phyloP scores from a whole-genome alignment of 768 basidiomycete genomes.

The Cystofilobasidium ferigula region DNA sequence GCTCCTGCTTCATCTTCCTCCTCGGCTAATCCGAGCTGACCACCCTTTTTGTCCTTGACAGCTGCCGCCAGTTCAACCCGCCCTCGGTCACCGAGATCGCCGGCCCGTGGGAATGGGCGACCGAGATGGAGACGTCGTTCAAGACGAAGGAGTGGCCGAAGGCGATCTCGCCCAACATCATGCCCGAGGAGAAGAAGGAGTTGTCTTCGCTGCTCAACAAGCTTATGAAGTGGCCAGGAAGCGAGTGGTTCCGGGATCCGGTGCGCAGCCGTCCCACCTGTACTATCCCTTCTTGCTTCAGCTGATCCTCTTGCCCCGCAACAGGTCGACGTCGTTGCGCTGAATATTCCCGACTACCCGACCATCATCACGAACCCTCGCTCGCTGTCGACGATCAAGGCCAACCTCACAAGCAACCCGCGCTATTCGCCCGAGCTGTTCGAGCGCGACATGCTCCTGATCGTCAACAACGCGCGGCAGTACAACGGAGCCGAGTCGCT shows the following conservation, averaged over 20 bases:
- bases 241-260: conserved; percentile 26
- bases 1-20: background rate
- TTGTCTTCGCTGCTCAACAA: conserved; percentile 59
- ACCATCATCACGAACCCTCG: conserved; percentile 17
- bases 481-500: conserved; percentile 23
- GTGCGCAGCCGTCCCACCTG: conserved; percentile 1
- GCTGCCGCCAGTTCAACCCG: conserved; percentile 83
- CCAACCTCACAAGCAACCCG: conserved; percentile 3
- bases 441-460: conserved; percentile 22
- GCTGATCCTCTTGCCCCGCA: background rate
- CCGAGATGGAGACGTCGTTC: conserved; percentile 60
- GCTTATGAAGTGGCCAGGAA: conserved; percentile 38
- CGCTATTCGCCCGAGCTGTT: conserved; percentile 16
- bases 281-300: background rate
- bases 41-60: conserved; percentile 17
- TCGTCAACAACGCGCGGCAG: conserved; percentile 21
- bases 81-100: conserved; percentile 47
- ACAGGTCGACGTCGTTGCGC: conserved; percentile 19
- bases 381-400: conserved; percentile 24
- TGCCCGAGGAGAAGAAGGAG: conserved; percentile 66
- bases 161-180: conserved; percentile 57
- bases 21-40: background rate
- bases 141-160: conserved; percentile 73
- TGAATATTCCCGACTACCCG: conserved; percentile 23
- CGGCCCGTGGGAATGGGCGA: conserved; percentile 46